Conservation (phyloP, 495 filamentous ascomycete genomes). For the Monascus purpureus region DNA sequence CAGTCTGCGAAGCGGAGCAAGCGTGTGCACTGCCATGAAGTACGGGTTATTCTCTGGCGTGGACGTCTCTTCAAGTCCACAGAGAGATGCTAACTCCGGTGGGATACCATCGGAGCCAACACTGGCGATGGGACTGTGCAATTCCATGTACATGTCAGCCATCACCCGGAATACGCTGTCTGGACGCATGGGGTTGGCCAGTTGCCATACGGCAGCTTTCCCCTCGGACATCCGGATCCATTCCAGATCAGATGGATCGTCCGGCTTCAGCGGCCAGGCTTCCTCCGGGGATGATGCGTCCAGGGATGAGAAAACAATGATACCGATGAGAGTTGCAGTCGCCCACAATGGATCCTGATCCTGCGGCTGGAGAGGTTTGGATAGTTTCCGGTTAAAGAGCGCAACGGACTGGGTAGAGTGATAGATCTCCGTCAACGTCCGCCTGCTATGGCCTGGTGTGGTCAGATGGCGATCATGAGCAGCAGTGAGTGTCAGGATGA, state of each 20-base stretch:
- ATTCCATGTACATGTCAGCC: constrained; percentile 16
- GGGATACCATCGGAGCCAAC: too few relatives aligned
- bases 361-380: constrained; percentile 16
- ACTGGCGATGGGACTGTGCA: constrained; percentile 9
- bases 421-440: constrained; percentile 24
- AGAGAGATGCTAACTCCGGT: too few relatives aligned
- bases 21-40: too few relatives aligned
- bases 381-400: constrained; percentile 22
- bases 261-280: constrained; percentile 27
- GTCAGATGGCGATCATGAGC: constrained; percentile 31
- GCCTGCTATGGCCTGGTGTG: constrained; percentile 6
- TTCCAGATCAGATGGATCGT: constrained; percentile 14
- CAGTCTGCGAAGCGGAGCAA: too few relatives aligned
- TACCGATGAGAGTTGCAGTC: constrained; percentile 24
- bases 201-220: constrained; percentile 29
- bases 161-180: constrained; percentile 29
- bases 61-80: too few relatives aligned
- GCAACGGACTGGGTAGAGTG: constrained; percentile 27
- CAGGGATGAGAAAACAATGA: constrained; percentile 23
- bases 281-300: constrained; percentile 23
- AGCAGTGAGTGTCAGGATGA: constrained; percentile 25
- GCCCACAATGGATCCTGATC: constrained; percentile 33
- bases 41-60: too few relatives aligned
- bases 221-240: constrained; percentile 30
- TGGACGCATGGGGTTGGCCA: constrained; percentile 22